These are phyloP conservation scores for Pisolithus marmoratus DNA, from an alignment of 768 basidiomycete genomes.

Conservation along the genomic window DNA sequence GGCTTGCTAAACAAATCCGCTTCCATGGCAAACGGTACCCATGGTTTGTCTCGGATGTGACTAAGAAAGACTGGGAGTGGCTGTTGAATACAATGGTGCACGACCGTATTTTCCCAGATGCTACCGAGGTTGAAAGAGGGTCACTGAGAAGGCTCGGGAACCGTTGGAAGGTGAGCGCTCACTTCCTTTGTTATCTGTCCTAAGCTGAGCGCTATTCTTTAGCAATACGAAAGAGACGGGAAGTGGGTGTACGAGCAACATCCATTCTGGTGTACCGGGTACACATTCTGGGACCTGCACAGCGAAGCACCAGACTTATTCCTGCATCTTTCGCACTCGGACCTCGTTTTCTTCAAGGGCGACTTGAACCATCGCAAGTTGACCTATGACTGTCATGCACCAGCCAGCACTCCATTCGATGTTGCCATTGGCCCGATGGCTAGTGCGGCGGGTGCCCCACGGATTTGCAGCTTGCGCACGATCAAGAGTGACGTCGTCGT, in stretches of 20 bases:
- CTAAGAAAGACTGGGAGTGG: conserved; percentile 94
- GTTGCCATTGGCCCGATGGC: conserved; percentile 92
- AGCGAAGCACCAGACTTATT: conserved; percentile 86
- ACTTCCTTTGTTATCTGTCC: background rate
- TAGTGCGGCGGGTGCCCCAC: conserved; percentile 80
- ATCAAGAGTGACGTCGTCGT: conserved; percentile 97
- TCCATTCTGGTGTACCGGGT: conserved; percentile 94
- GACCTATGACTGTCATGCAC: conserved; percentile 83
- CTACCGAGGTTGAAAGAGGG: conserved; percentile 72
- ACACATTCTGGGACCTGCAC: conserved; percentile 87
- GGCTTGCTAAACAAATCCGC: conserved; percentile 74
- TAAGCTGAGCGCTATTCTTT: conserved; percentile 2
- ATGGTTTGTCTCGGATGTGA: conserved; percentile 94
- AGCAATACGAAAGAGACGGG: conserved; percentile 90
- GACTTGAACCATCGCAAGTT: conserved; percentile 91
- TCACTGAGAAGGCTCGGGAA: conserved; percentile 72
- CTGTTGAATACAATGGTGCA: conserved; percentile 82
- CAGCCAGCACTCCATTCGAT: conserved; percentile 83
- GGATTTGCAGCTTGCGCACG: conserved; percentile 80
- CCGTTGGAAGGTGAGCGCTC: conserved; percentile 74
- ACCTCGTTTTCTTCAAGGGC: conserved; percentile 93
- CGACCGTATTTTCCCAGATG: conserved; percentile 87
- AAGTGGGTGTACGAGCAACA: conserved; percentile 95
- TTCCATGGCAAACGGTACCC: conserved; percentile 97
- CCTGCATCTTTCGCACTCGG: conserved; percentile 82